Conservation (phyloP, 176 grass and related monocot species). For the Poa annua region DNA sequence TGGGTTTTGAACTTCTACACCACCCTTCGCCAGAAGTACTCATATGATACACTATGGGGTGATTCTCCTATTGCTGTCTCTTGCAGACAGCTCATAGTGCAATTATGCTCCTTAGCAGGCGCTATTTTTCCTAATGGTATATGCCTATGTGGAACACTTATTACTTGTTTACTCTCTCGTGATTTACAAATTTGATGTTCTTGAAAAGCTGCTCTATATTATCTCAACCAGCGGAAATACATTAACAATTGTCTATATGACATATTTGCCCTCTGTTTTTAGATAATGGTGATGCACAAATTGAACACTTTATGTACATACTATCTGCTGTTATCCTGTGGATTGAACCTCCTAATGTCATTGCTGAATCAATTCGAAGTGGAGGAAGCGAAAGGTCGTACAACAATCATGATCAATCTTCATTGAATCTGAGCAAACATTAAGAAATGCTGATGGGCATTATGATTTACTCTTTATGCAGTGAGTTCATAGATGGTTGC, state of each 20-base stretch:
- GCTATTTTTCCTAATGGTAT: slow-evolving; percentile 85
- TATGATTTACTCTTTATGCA: slow-evolving; percentile 48
- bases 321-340: slow-evolving; percentile 81
- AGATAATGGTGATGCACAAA: slow-evolving; percentile 88
- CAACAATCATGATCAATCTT: slow-evolving; percentile 43
- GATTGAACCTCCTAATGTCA: slow-evolving; percentile 88
- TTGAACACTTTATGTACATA: slow-evolving; percentile 88
- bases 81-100: slow-evolving; percentile 85
- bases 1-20: slow-evolving; percentile 93
- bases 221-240: slow-evolving; percentile 20
- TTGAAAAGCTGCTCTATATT: slow-evolving; percentile 11
- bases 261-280: slow-evolving; percentile 38
- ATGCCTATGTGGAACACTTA: slow-evolving; percentile 18
- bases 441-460: slow-evolving; percentile 49
- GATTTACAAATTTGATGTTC: slow-evolving; percentile 29
- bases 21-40: slow-evolving; percentile 71
- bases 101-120: slow-evolving; percentile 93
- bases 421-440: slow-evolving; percentile 18
- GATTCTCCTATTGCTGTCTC: slow-evolving; percentile 90
- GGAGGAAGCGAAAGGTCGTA: slow-evolving; percentile 90
- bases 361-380: slow-evolving; percentile 62
- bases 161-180: slow-evolving; percentile 2
- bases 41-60: slow-evolving; percentile 82
- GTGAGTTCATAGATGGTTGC: slow-evolving; percentile 97
- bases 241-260: slow-evolving; percentile 13